Conservation (phyloP, 2,329 filamentous ascomycete genomes). For the Aspergillus sp. region DNA sequence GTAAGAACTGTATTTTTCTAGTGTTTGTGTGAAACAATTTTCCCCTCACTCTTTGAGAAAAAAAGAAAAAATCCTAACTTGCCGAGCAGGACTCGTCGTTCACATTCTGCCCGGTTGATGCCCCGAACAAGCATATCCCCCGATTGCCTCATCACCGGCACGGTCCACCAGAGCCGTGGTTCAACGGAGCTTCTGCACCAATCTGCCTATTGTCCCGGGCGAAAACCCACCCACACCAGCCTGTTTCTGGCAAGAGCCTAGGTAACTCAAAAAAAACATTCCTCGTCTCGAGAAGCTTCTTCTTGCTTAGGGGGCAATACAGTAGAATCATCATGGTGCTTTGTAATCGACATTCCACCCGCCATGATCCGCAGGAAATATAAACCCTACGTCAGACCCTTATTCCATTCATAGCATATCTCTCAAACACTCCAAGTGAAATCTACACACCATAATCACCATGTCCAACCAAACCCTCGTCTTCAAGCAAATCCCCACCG, state of each 20-base stretch:
- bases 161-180: conserved; percentile 1
- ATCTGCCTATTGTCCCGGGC: background rate
- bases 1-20: too few species aligned
- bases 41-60: too few species aligned
- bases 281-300: conserved; percentile 2
- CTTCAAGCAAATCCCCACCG: conserved; percentile 69
- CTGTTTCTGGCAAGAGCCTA: background rate
- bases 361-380: background rate
- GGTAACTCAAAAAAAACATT: background rate
- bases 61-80: too few species aligned
- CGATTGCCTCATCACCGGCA: background rate
- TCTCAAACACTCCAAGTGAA: too few species aligned
- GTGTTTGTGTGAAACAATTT: too few species aligned
- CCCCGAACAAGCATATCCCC: background rate
- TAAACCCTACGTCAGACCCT: background rate
- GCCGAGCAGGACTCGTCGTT: too few species aligned
- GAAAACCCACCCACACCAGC: background rate
- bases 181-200: background rate
- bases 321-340: background rate
- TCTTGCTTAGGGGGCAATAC: background rate
- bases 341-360: background rate
- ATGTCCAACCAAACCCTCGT: conserved; percentile 70
- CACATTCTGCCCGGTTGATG: background rate
- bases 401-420: background rate
- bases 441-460: conserved; percentile 11